A percentile compares a stretch with the other conserved stretches of the same genome.
Conservation (phyloP, 1,139 yeast species). For the Petasospora fabianii region DNA sequence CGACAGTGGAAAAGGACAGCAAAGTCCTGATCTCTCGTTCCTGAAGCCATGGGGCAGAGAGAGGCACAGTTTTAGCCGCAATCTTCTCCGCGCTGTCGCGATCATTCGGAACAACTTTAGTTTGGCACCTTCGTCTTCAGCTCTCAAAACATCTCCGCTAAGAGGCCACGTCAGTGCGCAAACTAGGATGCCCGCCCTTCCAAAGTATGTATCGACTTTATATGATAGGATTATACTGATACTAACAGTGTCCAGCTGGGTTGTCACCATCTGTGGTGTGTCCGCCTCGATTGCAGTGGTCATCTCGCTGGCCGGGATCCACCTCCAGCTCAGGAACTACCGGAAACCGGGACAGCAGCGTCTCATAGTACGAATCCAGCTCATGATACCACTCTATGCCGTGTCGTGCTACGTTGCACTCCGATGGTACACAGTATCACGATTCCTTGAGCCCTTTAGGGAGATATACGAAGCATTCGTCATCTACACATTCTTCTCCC, state of each 20-base stretch:
- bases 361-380: constrained; percentile 73
- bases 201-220: constrained; percentile 6
- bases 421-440: constrained; percentile 45
- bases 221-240: not conserved
- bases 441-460: constrained; percentile 67
- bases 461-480: constrained; percentile 96
- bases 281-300: constrained; percentile 32
- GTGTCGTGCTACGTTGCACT: constrained; percentile 55
- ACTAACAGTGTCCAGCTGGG: constrained; percentile 16
- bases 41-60: too few species aligned
- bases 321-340: constrained; percentile 61
- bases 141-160: too few species aligned
- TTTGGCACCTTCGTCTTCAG: constrained; percentile 1
- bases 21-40: not conserved
- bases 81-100: too few species aligned
- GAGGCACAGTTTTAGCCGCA: too few species aligned
- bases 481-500: constrained; percentile 84
- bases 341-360: constrained; percentile 89
- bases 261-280: constrained; percentile 30
- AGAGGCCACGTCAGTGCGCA: too few species aligned
- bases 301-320: constrained; percentile 45
- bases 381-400: constrained; percentile 53
- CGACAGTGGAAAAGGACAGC: not conserved
- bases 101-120: too few species aligned
- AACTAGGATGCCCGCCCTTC: too few species aligned